Conservation (phyloP, 1,284 basidiomycete species). For the Xerocomus nothofagi region DNA sequence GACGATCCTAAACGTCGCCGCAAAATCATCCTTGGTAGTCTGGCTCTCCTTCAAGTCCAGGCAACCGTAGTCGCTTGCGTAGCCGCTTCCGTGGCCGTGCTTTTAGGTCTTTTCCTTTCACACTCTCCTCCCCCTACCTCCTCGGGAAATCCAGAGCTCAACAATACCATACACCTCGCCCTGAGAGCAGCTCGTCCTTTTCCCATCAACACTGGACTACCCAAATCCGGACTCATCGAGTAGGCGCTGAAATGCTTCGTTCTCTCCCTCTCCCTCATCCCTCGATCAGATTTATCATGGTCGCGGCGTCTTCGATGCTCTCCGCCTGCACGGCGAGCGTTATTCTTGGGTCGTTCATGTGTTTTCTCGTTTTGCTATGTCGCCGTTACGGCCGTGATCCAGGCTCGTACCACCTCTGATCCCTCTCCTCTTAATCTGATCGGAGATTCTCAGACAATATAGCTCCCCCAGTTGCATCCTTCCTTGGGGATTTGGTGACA, state of each 20-base stretch:
- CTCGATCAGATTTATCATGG: slow-evolving; percentile 67
- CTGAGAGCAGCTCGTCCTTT: slow-evolving; percentile 32
- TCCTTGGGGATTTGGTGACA: slow-evolving; percentile 90
- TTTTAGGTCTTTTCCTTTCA: slow-evolving; percentile 68
- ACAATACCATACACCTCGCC: slow-evolving; percentile 19
- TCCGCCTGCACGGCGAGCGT: slow-evolving; percentile 81
- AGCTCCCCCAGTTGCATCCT: slow-evolving; percentile 89
- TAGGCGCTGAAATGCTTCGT: slow-evolving; percentile 36
- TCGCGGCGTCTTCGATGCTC: slow-evolving; percentile 88
- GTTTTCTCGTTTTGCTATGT: slow-evolving; percentile 78
- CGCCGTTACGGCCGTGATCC: slow-evolving; percentile 79
- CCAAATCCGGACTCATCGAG: slow-evolving; percentile 52
- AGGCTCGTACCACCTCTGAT: slow-evolving; percentile 46
- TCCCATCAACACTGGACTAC: slow-evolving; percentile 29
- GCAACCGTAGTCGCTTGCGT: slow-evolving; percentile 88
- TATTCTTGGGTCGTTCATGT: slow-evolving; percentile 92
- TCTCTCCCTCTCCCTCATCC: slow-evolving; percentile 13
- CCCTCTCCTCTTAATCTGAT: neutral
- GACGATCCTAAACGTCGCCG: slow-evolving; percentile 70
- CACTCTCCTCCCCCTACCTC: slow-evolving; percentile 26
- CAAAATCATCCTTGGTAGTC: slow-evolving; percentile 77
- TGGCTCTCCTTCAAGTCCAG: slow-evolving; percentile 90
- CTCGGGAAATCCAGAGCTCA: slow-evolving; percentile 8
- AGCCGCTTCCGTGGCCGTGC: slow-evolving; percentile 78
- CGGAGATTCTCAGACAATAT: slow-evolving; percentile 74